phyloP scores from a whole-genome alignment of 306 rosid genomes.

The Vicia faba region DNA sequence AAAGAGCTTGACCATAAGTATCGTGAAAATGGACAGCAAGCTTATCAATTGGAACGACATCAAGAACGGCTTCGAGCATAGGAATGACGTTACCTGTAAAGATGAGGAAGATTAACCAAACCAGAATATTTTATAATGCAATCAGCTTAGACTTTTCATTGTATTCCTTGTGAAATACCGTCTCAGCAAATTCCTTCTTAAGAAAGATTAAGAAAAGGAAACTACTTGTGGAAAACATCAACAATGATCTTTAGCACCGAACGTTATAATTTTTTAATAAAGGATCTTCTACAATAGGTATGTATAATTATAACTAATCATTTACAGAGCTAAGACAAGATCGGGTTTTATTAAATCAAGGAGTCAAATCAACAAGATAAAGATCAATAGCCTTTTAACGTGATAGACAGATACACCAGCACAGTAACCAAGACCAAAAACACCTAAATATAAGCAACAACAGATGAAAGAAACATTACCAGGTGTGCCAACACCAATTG shows the following conservation, averaged over 20 bases:
- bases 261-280: not conserved
- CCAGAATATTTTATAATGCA: constrained; percentile 28
- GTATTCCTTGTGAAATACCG: constrained; percentile 31
- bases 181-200: constrained; percentile 13
- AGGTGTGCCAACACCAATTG: constrained; percentile 95
- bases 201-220: constrained; percentile 20
- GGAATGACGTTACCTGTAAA: constrained; percentile 70
- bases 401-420: constrained; percentile 17
- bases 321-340: constrained; percentile 12
- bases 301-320: constrained; percentile 15
- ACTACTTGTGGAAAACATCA: constrained; percentile 3
- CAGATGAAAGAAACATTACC: constrained; percentile 56
- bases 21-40: constrained; percentile 95
- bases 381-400: constrained; percentile 32
- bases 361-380: constrained; percentile 16
- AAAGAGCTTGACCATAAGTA: constrained; percentile 96
- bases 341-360: constrained; percentile 15
- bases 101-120: constrained; percentile 22
- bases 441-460: not conserved
- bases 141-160: constrained; percentile 27
- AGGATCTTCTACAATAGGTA: not conserved
- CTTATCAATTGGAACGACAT: constrained; percentile 63
- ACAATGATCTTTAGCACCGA: constrained; percentile 13
- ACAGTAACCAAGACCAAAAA: constrained; percentile 18
- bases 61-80: constrained; percentile 86